Conservation (phyloP, 106 monocot genomes). For the Iris macrosiphon region DNA sequence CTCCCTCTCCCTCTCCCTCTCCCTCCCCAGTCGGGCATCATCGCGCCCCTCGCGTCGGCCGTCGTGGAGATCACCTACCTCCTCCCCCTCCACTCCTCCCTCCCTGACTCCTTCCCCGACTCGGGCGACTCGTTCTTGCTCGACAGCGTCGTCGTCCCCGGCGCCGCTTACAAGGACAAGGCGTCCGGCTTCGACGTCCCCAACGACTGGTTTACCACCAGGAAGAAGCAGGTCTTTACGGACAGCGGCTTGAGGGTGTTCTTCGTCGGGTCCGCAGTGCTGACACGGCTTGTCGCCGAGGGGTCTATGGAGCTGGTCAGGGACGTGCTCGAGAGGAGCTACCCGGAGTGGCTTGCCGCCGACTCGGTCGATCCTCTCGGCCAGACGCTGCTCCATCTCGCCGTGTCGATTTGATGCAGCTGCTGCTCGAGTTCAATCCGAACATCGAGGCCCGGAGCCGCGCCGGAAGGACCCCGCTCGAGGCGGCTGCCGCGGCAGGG, state of each 20-base stretch:
- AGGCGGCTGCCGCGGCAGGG: conserved; percentile 28
- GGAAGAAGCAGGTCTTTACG: conserved; percentile 47
- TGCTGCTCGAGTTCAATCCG: conserved; percentile 35
- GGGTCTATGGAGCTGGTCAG: conserved; percentile 27
- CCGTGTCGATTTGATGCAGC: conserved; percentile 36
- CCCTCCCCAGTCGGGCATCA: conserved; percentile 34
- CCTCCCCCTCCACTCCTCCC: neutral
- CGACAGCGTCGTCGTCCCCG: conserved; percentile 44
- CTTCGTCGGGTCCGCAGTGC: conserved; percentile 40
- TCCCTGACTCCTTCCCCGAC: conserved; percentile 16
- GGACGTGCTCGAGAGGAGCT: conserved; percentile 36
- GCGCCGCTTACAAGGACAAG: conserved; percentile 19
- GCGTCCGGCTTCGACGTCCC: conserved; percentile 21
- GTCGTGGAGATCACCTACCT: conserved; percentile 23
- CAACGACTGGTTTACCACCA: conserved; percentile 38
- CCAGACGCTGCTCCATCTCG: conserved; percentile 23
- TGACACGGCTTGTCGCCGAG: conserved; percentile 16
- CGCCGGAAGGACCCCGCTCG: conserved; percentile 29
- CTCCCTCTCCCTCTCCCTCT: too few species aligned
- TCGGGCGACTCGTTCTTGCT: conserved; percentile 35
- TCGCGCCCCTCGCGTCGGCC: conserved; percentile 26
- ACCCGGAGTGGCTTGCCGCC: conserved; percentile 36
- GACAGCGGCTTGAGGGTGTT: conserved; percentile 24
- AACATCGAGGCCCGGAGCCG: conserved; percentile 20
- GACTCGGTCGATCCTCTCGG: conserved; percentile 26